These are phyloP conservation scores for Amphibolis antarctica DNA, from an alignment of 106 monocot genomes.

Conservation along the genomic window DNA sequence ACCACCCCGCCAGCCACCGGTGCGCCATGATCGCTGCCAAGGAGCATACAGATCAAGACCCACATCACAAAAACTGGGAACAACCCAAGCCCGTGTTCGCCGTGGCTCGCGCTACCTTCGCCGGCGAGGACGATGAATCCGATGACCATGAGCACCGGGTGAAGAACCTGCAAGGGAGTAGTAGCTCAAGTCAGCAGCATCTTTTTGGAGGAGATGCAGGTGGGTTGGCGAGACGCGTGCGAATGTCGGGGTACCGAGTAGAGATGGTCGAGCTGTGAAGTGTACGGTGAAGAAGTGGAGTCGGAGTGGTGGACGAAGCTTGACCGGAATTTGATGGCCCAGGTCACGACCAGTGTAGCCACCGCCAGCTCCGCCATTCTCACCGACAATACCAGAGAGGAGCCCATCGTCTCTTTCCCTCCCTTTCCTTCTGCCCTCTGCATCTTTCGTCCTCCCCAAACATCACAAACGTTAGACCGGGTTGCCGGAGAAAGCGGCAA, in stretches of 20 bases:
- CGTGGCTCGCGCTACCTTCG: constrained; percentile 31
- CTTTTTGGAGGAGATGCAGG: not conserved
- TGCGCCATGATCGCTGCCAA: constrained; percentile 46
- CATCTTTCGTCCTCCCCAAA: not conserved
- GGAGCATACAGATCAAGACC: not conserved
- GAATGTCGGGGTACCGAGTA: constrained; percentile 34
- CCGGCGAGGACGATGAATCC: constrained; percentile 75
- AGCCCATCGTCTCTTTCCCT: not conserved
- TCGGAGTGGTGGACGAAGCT: constrained; percentile 30
- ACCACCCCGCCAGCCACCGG: constrained; percentile 29
- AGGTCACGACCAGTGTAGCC: constrained; percentile 38
- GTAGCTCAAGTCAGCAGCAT: not conserved
- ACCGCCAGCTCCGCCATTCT: constrained; percentile 33
- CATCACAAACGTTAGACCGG: no score
- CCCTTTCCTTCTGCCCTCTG: not conserved
- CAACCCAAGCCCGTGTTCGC: not conserved
- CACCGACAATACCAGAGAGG: constrained; percentile 3
- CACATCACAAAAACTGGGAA: not conserved
- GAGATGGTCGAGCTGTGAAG: constrained; percentile 37
- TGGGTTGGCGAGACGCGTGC: not conserved
- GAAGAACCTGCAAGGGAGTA: constrained; percentile 34
- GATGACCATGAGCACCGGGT: constrained; percentile 67
- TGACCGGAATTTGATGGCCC: constrained; percentile 43
- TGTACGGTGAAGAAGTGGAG: constrained; percentile 13
- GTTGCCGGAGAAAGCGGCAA: no score